A percentile compares a stretch with the other conserved stretches of the same genome.
phyloP scores from a whole-genome alignment of 139 green algal genomes.

The Limnomonas spitsbergensis region DNA sequence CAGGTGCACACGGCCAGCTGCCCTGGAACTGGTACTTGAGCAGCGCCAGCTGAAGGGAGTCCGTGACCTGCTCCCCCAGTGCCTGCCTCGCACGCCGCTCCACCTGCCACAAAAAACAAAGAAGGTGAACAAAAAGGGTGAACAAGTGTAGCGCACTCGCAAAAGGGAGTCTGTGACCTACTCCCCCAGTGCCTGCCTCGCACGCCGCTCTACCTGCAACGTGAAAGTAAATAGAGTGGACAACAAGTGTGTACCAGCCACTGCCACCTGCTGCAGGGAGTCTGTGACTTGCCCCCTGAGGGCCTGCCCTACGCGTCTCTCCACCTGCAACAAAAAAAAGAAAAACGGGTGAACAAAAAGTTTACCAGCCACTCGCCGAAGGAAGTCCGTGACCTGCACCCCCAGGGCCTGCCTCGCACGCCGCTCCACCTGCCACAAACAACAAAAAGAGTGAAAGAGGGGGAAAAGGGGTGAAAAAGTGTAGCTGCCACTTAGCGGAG shows the following conservation, averaged over 20 bases:
- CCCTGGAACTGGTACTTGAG: conserved; percentile 22
- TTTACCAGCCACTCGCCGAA: neutral
- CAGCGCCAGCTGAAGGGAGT: neutral
- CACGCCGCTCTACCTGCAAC: neutral
- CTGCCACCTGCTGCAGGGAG: neutral
- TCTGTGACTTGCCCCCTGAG: neutral
- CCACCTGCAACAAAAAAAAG: too few relatives aligned
- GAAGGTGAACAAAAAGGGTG: neutral
- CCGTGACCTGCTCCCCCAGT: neutral
- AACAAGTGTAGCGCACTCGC: neutral
- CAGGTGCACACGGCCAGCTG: neutral
- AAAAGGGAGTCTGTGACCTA: neutral
- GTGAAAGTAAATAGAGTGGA: neutral
- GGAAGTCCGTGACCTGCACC: neutral
- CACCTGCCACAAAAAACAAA: neutral
- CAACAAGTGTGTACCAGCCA: neutral
- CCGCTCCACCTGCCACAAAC: conserved; percentile 4
- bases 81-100: conserved; percentile 1
- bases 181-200: neutral
- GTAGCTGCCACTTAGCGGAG: neutral
- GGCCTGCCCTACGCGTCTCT: neutral
- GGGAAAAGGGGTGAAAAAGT: neutral
- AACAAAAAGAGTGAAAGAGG: neutral
- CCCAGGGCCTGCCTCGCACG: neutral
- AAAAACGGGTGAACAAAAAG: too few relatives aligned